Evolutionary conservation across 768 basidiomycete species (phyloP), one percentile per base, ranked within the genome.

Genomic region (Sarcomyxa edulis): DNA sequence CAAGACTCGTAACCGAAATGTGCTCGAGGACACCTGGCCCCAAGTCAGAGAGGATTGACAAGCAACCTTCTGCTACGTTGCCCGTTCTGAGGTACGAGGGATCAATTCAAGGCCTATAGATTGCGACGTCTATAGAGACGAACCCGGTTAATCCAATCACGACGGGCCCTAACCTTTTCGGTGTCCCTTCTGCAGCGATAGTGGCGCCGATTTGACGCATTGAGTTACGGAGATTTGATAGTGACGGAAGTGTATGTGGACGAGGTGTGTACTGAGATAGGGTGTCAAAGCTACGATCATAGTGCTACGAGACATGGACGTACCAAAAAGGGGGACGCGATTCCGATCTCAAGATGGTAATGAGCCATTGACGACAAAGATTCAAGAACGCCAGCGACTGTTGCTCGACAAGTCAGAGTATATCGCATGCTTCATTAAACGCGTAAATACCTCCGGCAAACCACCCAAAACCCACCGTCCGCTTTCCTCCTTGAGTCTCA

Each of bases 391-490:
- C 91, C 92, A 8, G 87, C 87, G 42, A 88, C 89, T 91, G 42
- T 20, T 21, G 16, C 24, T 37, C 4, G 12, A 23, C 10, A 21
- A 2, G n/a, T 5, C 26, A 16, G 19, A 8, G 9, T 42, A n/a
- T 12, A 14, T 15, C 12, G 28, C 7, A 23, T 12, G 7, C 3
- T 16, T 20, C 12, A 15, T 18, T 21, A 5, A 9, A 29, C 9
- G 14, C 19, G 10, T 35, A 49, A 76, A 35, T 42, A 89, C 88
- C 84, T 59, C 93, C 93, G 1, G 93, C 93, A 49, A 84, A 90
- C 81, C 82, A 92, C 1, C 92, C 93, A 62, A 96, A 95, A 0
- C 83, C 91, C 12, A 93, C 88, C 0, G 84, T 85, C 15, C 93
- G 67, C 55, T 84, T 84, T 3, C 82, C 85, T 18, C 65, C 47